Base-by-base conservation (phyloP, 2,329 filamentous ascomycete species). In the Aspergillus nomiae region DNA sequence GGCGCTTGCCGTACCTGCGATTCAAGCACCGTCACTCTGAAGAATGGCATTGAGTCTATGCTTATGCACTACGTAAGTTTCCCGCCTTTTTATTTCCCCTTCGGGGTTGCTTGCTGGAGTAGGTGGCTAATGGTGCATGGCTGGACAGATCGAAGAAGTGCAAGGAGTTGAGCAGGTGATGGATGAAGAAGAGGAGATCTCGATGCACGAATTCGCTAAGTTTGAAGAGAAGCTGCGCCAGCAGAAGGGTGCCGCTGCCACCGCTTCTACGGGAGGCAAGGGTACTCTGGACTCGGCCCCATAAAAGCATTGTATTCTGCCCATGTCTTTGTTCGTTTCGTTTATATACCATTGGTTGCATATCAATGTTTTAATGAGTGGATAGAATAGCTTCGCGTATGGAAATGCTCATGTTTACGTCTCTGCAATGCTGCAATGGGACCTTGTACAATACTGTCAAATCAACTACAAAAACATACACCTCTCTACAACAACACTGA, bases 41-140 rank as follows among this genome's bases (percentile, higher is more conserved):
- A 96, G 84, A 98, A 96, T 76, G 95, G 95, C 8, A 99, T 99
- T 70, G 95, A 99, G 84, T 92, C 92, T 69, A 98, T 99, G 95
- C 79, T 98, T 76, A 97, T 97, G 92, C 92, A 94, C 78, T 95
- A 95, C 78, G 91, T 93, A 78, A 86, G 90, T 87, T 53, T 41
- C 21, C 59, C 59, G 46, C 59, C 51, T 26, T 59, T 59, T 58
- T 7, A 36, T 10, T 10, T 28, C 6, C 28, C 7, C 30, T 9
- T 21, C 28, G 5, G 16, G 14, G 28, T 38, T 14, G 9, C 48
- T 51, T 34, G 28, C 10, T 10, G 28, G 48, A 11, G 48, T 32
- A 36, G 55, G 30, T 61, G 45, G 48, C 70, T 74, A 57, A 75
- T 58, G 62, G 62, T 43, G 71, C 5, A 51, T 38, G 12, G 46